A percentile compares a stretch with the other conserved stretches of the same genome.
Conservation (phyloP, 495 filamentous ascomycete genomes). For the Rostrohypoxylon terebratum region DNA sequence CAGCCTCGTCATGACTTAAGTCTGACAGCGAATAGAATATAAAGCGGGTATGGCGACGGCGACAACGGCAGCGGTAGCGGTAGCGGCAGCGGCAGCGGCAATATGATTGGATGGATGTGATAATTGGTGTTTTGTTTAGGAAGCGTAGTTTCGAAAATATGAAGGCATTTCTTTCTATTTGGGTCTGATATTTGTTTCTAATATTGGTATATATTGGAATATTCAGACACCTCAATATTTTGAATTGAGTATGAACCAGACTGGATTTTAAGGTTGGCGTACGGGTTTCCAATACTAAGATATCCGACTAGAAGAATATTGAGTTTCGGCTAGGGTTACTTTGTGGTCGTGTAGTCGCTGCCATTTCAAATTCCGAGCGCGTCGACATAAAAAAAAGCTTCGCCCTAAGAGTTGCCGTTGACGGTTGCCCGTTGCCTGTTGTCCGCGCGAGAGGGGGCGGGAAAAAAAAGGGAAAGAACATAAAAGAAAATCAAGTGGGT, state of each 20-base stretch:
- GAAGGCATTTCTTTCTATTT: background rate
- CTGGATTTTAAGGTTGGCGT: background rate
- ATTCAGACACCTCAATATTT: background rate
- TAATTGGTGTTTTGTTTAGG: conserved; percentile 1
- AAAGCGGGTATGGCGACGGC: background rate
- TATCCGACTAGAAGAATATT: conserved; percentile 21
- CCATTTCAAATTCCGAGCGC: conserved; percentile 31
- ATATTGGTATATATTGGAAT: background rate
- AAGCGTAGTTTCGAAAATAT: background rate
- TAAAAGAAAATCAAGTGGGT: conserved; percentile 23
- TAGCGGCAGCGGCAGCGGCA: background rate
- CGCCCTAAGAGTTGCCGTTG: background rate
- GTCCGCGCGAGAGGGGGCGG: conserved; percentile 37
- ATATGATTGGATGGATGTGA: background rate
- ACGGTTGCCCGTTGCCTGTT: no score
- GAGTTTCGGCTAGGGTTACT: conserved; percentile 21
- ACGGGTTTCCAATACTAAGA: conserved; percentile 7
- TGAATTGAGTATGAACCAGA: background rate
- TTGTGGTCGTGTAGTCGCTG: conserved; percentile 29
- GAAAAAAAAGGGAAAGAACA: conserved; percentile 29
- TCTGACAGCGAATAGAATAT: background rate
- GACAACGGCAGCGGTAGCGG: background rate
- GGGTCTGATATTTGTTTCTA: background rate
- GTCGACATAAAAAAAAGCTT: conserved; percentile 22
- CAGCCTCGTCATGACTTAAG: conserved; percentile 17